These are phyloP conservation scores for Corinectria fuckeliana DNA, from an alignment of 2,329 filamentous ascomycete species.

Conservation along the genomic window DNA sequence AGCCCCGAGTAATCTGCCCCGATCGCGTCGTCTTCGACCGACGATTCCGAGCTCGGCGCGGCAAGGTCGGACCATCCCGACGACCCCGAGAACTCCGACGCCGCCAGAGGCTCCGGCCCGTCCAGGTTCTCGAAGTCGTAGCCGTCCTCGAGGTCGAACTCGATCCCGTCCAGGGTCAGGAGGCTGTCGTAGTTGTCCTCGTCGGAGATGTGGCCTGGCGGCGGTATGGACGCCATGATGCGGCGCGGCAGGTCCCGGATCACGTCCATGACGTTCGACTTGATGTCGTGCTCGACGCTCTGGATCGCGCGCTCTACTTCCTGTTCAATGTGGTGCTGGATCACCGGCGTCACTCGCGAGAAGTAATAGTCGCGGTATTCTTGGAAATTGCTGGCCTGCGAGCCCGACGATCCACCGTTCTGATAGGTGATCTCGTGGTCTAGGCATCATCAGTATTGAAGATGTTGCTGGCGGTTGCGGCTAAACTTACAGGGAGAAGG, in stretches of 20 bases:
- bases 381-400: neutral
- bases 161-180: neutral
- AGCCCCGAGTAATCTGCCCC: neutral
- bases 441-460: neutral
- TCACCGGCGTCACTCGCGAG: conserved; percentile 8
- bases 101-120: neutral
- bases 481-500: conserved; percentile 22
- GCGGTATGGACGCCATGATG: conserved; percentile 13
- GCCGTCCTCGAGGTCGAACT: neutral
- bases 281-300: conserved; percentile 12
- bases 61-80: neutral
- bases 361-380: conserved; percentile 8
- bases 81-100: neutral
- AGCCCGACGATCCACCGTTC: neutral
- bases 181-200: neutral
- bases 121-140: conserved; percentile 5
- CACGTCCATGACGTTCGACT: conserved; percentile 9
- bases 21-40: conserved; percentile 7
- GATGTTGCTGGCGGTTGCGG: neutral
- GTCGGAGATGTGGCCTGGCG: neutral
- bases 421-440: conserved; percentile 9
- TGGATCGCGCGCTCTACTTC: conserved; percentile 16
- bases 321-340: conserved; percentile 10
- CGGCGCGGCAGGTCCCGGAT: conserved; percentile 14
- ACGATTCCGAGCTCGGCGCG: conserved; percentile 7